Conservation (phyloP, 345 rosid genomes). For the Clausena lansium region DNA sequence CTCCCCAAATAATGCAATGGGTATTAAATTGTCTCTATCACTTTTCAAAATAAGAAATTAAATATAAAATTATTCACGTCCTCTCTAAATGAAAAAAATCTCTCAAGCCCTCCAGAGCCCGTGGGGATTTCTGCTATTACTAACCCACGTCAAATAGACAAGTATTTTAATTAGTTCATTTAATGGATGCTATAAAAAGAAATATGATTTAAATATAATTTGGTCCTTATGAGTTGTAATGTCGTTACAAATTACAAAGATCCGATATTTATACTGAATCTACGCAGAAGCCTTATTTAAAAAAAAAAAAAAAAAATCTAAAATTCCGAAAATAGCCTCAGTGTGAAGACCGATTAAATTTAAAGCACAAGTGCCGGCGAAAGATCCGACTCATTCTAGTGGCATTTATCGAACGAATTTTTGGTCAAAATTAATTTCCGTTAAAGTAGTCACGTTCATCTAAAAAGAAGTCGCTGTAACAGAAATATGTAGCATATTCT, state of each 20-base stretch:
- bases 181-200: not conserved
- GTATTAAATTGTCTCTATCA: accelerated
- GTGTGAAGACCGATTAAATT: not conserved
- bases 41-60: not conserved
- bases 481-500: conserved; percentile 6
- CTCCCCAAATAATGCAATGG: too few relatives aligned
- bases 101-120: too few relatives aligned
- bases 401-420: too few relatives aligned
- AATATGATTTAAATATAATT: not conserved
- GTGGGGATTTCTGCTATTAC: too few relatives aligned
- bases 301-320: not conserved
- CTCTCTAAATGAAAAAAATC: not conserved
- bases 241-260: not conserved
- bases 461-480: conserved; percentile 10
- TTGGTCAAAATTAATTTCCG: conserved; percentile 37
- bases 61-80: not conserved
- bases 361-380: conserved; percentile 18
- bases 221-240: not conserved
- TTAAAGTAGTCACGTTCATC: conserved; percentile 34
- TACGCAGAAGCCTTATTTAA: not conserved
- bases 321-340: conserved; percentile 14
- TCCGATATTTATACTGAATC: not conserved
- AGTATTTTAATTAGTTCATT: not conserved
- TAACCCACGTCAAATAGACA: not conserved
- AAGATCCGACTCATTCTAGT: conserved; percentile 19